These are phyloP conservation scores for Nigrospora oryzae DNA, from an alignment of 2,329 filamentous ascomycete species.

Conservation along the genomic window DNA sequence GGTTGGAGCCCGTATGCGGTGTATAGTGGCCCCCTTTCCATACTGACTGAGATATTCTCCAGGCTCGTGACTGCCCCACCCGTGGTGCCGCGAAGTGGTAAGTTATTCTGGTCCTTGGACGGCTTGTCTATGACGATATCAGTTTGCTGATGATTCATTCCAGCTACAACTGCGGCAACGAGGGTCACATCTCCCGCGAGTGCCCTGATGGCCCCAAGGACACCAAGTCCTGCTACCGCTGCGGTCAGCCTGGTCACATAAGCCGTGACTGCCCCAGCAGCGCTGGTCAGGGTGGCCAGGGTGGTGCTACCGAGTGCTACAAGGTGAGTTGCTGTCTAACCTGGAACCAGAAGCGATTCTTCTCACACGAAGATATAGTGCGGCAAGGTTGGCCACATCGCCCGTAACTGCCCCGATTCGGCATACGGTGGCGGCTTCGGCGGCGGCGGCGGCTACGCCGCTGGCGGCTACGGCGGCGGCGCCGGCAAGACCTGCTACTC, in stretches of 20 bases:
- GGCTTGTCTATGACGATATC: slow-evolving; percentile 6
- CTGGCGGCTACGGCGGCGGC: slow-evolving; percentile 36
- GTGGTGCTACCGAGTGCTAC: slow-evolving; percentile 70
- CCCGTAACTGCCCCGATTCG: slow-evolving; percentile 74
- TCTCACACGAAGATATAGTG: slow-evolving; percentile 42
- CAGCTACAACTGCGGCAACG: slow-evolving; percentile 34
- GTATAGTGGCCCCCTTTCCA: slow-evolving; percentile 5
- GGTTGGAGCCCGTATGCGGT: slow-evolving; percentile 8
- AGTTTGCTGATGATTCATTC: background rate
- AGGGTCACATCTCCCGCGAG: slow-evolving; percentile 76
- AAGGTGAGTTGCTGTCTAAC: slow-evolving; percentile 43
- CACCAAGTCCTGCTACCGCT: slow-evolving; percentile 69
- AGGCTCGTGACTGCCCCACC: slow-evolving; percentile 82
- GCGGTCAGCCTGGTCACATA: slow-evolving; percentile 80
- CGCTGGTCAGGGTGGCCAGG: slow-evolving; percentile 33
- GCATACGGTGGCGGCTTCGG: slow-evolving; percentile 38
- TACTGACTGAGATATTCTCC: slow-evolving; percentile 15
- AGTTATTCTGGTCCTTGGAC: slow-evolving; percentile 20
- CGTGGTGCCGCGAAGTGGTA: slow-evolving; percentile 77
- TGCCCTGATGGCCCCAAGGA: slow-evolving; percentile 87
- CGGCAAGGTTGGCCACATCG: slow-evolving; percentile 92
- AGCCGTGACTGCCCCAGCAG: slow-evolving; percentile 72
- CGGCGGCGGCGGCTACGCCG: slow-evolving; percentile 31
- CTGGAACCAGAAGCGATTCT: background rate
- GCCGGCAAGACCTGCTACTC: slow-evolving; percentile 91